Base-by-base conservation (phyloP, 179 eudicot species). In the Silene coronaria region DNA sequence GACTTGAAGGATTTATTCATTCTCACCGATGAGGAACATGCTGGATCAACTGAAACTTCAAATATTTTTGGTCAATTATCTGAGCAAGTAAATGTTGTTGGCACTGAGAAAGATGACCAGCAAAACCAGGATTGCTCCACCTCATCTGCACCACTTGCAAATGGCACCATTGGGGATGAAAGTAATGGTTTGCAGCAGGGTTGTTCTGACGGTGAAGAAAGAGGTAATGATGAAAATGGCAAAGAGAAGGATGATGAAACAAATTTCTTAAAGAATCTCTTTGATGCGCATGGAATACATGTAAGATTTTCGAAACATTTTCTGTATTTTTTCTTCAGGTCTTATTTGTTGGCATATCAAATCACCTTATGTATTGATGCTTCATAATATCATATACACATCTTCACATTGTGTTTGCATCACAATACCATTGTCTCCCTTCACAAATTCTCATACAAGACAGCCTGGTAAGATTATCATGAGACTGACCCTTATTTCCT, bases 251-350 rank as follows among this genome's bases (percentile, higher is more conserved):
- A 87, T 69, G 93, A 83, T 63, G 99, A 95, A 83, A 86, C 93
- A 45, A 77, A 81, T 80, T 87, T 95, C 66, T 80, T 95, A 74
- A 87, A 84, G 76, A 81, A 80, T 84, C 99, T 95, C 68, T 91
- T 95, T 82, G 96, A 88, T 60, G 90, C 97, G 66, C 93, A 95
- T 57, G 99, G 99, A 77, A 95, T 95, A 80, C 99, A 95, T 83
- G 99, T 91, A 87, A 88, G 96, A 78, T 78, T 69, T 70, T 71
- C 61, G 27, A 61, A 73, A 76, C 66, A 78, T 48, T 61, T 73
- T 13, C 58, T 59, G 12, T 30, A 14, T 72, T 9, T 24, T 71
- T 58, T 38, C 22, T 42, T 55, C 21, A 55, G 19, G 59, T 55
- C 59, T 55, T 55, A 17, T 55, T 55, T 4, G 22, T 55, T 14